phyloP scores from a whole-genome alignment of 768 basidiomycete genomes.

The Brasilioporus rufonigricans region DNA sequence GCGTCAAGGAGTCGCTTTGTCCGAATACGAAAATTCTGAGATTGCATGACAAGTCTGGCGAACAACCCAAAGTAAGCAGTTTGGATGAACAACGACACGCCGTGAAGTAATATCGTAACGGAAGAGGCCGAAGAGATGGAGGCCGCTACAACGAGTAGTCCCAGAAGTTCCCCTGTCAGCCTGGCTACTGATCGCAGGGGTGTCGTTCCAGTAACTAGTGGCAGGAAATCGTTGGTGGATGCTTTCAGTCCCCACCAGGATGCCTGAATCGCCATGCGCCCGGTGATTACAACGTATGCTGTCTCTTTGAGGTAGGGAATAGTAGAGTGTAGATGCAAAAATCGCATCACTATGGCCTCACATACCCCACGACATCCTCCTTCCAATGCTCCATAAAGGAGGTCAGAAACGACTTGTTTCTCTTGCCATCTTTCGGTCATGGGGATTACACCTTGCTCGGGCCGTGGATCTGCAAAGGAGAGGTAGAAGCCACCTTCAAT shows the following conservation, averaged over 20 bases:
- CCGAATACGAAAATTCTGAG: conserved; percentile 17
- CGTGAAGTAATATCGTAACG: conserved; percentile 2
- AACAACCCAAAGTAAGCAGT: conserved; percentile 17
- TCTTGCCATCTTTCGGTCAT: conserved; percentile 4
- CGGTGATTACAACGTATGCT: conserved; percentile 1
- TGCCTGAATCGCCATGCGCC: conserved; percentile 4
- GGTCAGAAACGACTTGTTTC: conserved; percentile 4
- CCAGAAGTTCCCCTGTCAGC: conserved; percentile 10
- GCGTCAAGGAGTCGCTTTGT: conserved; percentile 9
- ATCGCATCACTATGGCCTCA: conserved; percentile 13
- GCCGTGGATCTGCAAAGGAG: conserved; percentile 4
- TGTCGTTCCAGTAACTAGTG: not conserved
- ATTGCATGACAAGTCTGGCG: conserved; percentile 13
- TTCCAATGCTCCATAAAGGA: conserved; percentile 11
- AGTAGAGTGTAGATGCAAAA: conserved; percentile 5
- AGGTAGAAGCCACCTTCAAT: conserved; percentile 21
- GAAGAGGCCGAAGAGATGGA: conserved; percentile 4
- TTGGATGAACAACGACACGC: conserved; percentile 12
- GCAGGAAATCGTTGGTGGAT: conserved; percentile 1
- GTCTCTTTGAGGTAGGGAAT: conserved; percentile 8
- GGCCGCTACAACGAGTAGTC: conserved; percentile 4
- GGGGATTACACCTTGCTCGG: not conserved
- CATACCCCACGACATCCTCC: conserved; percentile 15
- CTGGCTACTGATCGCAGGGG: conserved; percentile 10
- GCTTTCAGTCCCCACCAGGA: conserved; percentile 14